Conservation (phyloP, 108 stramenopile species). For the Pseudonitzschia multiseries region DNA sequence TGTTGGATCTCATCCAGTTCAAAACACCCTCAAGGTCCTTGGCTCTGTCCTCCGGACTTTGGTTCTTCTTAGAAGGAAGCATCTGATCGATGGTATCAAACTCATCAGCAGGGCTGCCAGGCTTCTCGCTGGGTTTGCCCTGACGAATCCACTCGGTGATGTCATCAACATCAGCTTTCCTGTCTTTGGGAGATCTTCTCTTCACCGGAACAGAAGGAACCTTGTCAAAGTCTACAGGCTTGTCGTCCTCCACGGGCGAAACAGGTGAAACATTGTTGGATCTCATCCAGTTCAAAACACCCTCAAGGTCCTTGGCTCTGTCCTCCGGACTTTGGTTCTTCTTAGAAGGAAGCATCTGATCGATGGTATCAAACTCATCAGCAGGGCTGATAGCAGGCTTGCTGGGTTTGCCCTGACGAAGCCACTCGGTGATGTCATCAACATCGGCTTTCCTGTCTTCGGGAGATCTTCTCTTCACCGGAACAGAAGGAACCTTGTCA, state of each 20-base stretch:
- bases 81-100: slow-evolving; percentile 27
- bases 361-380: slow-evolving; percentile 24
- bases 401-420: neutral
- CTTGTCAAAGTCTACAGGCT: slow-evolving; percentile 11
- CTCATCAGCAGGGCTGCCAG: slow-evolving; percentile 15
- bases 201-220: slow-evolving; percentile 25
- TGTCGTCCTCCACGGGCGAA: slow-evolving; percentile 4
- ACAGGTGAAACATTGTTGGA: slow-evolving; percentile 17
- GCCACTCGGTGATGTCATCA: slow-evolving; percentile 16
- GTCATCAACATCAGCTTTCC: slow-evolving; percentile 19
- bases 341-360: slow-evolving; percentile 27
- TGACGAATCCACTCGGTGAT: slow-evolving; percentile 29
- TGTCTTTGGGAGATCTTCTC: slow-evolving; percentile 22
- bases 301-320: slow-evolving; percentile 26
- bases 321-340: slow-evolving; percentile 20
- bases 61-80: slow-evolving; percentile 24
- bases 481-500: slow-evolving; percentile 17
- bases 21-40: slow-evolving; percentile 22
- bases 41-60: slow-evolving; percentile 25
- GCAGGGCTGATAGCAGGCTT: slow-evolving; percentile 2
- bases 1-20: slow-evolving; percentile 35
- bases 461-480: slow-evolving; percentile 19
- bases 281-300: slow-evolving; percentile 37
- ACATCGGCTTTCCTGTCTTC: slow-evolving; percentile 14
- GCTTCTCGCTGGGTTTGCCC: slow-evolving; percentile 3